phyloP scores from a whole-genome alignment of 495 filamentous ascomycete genomes.

The Talaromyces trachyspermus region DNA sequence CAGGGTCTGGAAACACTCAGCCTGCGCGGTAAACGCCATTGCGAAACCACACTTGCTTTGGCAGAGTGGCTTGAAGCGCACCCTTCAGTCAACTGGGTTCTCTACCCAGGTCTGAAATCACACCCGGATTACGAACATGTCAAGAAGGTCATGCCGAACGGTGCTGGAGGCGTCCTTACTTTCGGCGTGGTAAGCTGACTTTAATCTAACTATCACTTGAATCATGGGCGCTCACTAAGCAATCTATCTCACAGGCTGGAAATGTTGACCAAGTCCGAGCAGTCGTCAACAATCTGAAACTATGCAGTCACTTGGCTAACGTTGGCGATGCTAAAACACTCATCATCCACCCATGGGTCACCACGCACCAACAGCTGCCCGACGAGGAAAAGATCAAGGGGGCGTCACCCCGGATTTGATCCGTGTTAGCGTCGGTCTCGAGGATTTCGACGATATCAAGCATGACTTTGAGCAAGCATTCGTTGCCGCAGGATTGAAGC shows the following conservation, averaged over 20 bases:
- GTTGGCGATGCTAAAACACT: slow-evolving; percentile 73
- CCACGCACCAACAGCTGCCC: slow-evolving; percentile 88
- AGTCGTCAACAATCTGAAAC: slow-evolving; percentile 86
- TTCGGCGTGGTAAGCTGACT: slow-evolving; percentile 89
- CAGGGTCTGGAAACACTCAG: slow-evolving; percentile 86
- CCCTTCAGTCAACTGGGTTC: slow-evolving; percentile 83
- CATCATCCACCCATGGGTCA: slow-evolving; percentile 93
- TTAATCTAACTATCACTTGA: slow-evolving; percentile 67
- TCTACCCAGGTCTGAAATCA: slow-evolving; percentile 79
- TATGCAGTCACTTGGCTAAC: slow-evolving; percentile 89
- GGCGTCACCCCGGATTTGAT: background rate
- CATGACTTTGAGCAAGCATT: background rate
- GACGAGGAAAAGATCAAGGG: slow-evolving; percentile 64
- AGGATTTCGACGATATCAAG: background rate
- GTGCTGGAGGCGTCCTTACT: slow-evolving; percentile 85
- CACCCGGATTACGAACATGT: slow-evolving; percentile 73
- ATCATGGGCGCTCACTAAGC: no score
- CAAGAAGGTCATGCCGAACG: slow-evolving; percentile 82
- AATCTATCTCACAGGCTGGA: no score
- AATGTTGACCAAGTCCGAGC: no score
- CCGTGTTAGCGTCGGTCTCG: background rate
- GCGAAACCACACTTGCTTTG: slow-evolving; percentile 70
- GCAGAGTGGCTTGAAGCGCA: slow-evolving; percentile 80
- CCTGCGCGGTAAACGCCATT: slow-evolving; percentile 79
- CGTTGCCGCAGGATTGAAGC: no score